Evolutionary conservation across 2,329 filamentous ascomycete genomes (phyloP).

Genomic region (Neocatenulostroma microsporum): DNA sequence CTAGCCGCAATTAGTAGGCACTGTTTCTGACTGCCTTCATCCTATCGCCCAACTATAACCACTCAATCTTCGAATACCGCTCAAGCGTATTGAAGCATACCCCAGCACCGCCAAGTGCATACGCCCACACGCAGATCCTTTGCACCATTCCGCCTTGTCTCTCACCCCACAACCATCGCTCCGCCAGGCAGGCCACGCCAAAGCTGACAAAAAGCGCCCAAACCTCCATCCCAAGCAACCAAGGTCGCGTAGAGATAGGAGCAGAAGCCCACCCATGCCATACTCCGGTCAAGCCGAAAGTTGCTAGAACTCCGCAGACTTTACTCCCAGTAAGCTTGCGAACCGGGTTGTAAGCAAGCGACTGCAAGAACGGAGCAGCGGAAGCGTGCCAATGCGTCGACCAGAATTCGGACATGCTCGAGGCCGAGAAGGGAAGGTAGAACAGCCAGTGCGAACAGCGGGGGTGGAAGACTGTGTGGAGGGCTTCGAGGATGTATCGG

Average conservation of each 20-base stretch:
- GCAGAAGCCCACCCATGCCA: conserved; percentile 18
- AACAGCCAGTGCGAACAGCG: conserved; percentile 12
- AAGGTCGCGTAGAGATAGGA: conserved; percentile 5
- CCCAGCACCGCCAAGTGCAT: conserved; percentile 8
- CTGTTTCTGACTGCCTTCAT: too few relatives aligned
- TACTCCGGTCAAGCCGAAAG: conserved; percentile 15
- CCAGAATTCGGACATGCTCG: conserved; percentile 14
- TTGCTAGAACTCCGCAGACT: conserved; percentile 12
- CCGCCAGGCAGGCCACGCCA: conserved; percentile 13
- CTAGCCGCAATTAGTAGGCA: too few relatives aligned
- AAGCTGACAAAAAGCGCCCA: conserved; percentile 15
- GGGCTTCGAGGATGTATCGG: conserved; percentile 10
- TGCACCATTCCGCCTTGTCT: conserved; percentile 9
- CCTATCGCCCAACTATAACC: too few relatives aligned
- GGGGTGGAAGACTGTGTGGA: conserved; percentile 13
- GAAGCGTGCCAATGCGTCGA: conserved; percentile 15
- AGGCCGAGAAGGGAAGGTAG: conserved; percentile 15
- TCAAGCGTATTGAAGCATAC: too few relatives aligned
- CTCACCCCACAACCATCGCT: conserved; percentile 9
- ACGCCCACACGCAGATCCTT: conserved; percentile 8
- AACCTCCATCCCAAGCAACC: conserved; percentile 9
- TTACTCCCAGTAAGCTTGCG: conserved; percentile 5
- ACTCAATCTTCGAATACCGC: too few relatives aligned
- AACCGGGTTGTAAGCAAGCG: conserved; percentile 13
- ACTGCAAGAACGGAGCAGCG: conserved; percentile 12